Conservation (phyloP, 2,329 filamentous ascomycete species). For the Colletotrichum gloeosporioides region DNA sequence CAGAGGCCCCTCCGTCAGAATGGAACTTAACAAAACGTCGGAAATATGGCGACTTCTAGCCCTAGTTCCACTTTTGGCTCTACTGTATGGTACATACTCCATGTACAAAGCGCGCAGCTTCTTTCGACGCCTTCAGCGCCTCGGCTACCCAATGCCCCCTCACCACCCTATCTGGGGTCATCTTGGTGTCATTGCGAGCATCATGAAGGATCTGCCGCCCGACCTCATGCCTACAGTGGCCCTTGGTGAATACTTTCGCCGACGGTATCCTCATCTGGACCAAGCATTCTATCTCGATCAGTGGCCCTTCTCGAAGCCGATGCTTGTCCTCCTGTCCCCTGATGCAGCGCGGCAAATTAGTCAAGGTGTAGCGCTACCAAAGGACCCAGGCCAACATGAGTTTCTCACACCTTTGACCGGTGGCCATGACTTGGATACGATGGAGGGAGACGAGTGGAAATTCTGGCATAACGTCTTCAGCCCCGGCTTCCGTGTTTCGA, state of each 20-base stretch:
- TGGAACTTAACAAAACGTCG: neutral
- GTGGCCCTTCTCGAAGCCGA: neutral
- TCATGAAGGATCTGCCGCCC: neutral
- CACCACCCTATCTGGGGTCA: neutral
- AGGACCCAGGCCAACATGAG: conserved; percentile 20
- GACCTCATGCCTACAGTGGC: neutral
- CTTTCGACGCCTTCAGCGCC: neutral
- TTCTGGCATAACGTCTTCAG: conserved; percentile 37
- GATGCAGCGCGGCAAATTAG: conserved; percentile 14
- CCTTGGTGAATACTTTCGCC: neutral
- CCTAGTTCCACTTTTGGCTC: neutral
- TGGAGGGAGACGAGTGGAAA: conserved; percentile 32
- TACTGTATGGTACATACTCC: neutral
- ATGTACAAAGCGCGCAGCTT: neutral
- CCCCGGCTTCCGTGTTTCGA: conserved; percentile 40
- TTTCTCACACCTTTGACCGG: conserved; percentile 38
- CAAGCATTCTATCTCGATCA: neutral
- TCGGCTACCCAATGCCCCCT: neutral
- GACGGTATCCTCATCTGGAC: neutral
- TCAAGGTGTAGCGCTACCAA: conserved; percentile 25
- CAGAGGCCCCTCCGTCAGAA: neutral
- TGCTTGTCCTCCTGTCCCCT: neutral
- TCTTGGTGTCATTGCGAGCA: neutral
- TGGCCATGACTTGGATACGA: conserved; percentile 34
- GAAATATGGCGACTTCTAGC: neutral